Conservation (phyloP, 148 eudicot species). For the Rhododendron kiyosumense region DNA sequence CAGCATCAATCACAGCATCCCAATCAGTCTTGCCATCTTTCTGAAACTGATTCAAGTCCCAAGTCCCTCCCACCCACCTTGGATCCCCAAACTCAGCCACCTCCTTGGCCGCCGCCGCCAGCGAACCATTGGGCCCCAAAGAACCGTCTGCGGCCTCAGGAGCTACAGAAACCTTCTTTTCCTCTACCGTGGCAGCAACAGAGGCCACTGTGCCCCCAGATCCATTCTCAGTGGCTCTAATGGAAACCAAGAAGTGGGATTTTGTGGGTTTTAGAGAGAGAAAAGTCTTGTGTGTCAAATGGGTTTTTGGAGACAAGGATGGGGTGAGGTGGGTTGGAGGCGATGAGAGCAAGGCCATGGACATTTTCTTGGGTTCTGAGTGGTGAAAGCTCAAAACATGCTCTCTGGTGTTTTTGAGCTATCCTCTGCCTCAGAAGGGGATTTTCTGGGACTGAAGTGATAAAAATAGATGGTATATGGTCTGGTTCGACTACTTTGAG, state of each 20-base stretch:
- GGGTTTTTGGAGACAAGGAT: conserved; percentile 34
- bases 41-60: conserved; percentile 77
- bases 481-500: neutral
- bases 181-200: conserved; percentile 23
- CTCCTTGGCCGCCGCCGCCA: neutral
- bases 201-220: conserved; percentile 26
- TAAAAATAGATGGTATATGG: neutral
- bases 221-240: conserved; percentile 48
- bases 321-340: conserved; percentile 35
- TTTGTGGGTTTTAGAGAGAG: conserved; percentile 32
- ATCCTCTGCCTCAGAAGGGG: conserved; percentile 20
- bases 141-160: conserved; percentile 25
- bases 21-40: conserved; percentile 66
- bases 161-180: conserved; percentile 29
- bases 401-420: conserved; percentile 1
- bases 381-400: conserved; percentile 11
- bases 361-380: conserved; percentile 23
- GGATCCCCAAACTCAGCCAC: conserved; percentile 41
- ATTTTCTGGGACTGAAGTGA: neutral
- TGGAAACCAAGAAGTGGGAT: conserved; percentile 15
- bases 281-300: conserved; percentile 33
- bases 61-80: conserved; percentile 80
- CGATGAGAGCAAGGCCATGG: conserved; percentile 62
- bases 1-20: conserved; percentile 98
- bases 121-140: conserved; percentile 35